Conservation (phyloP, 306 rosid genomes). For the Pachyrhizus erosus region DNA sequence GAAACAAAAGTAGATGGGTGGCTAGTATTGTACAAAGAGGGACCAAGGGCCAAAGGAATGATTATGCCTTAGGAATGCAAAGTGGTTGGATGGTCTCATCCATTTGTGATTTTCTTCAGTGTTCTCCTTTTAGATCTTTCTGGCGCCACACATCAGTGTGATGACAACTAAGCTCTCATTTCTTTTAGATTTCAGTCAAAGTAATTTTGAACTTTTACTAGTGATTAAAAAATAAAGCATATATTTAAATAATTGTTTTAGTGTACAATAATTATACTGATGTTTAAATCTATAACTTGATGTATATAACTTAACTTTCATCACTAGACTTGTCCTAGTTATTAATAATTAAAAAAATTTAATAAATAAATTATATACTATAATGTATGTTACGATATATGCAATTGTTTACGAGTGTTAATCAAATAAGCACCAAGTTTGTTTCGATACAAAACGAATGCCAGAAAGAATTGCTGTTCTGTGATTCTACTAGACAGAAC, state of each 20-base stretch:
- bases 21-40: constrained; percentile 37
- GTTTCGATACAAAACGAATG: constrained; percentile 32
- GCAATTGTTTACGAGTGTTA: neutral
- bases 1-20: constrained; percentile 22
- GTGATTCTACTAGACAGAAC: constrained; percentile 40
- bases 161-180: constrained; percentile 38
- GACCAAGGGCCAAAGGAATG: constrained; percentile 43
- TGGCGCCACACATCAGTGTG: constrained; percentile 29
- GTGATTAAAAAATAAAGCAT: neutral
- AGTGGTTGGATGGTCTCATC: constrained; percentile 44
- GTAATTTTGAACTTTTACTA: neutral
- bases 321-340: too few species aligned
- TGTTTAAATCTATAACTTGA: too few species aligned
- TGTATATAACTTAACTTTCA: too few species aligned
- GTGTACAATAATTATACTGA: too few species aligned
- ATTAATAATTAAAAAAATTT: too few species aligned
- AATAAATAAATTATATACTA: neutral
- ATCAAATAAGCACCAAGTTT: neutral
- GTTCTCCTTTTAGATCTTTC: constrained; percentile 34
- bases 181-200: neutral
- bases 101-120: constrained; percentile 26
- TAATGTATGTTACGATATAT: neutral
- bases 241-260: too few species aligned
- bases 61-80: constrained; percentile 33
- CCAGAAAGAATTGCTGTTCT: constrained; percentile 7